A percentile compares a stretch with the other conserved stretches of the same genome.
phyloP scores from a whole-genome alignment of 2,329 filamentous ascomycete genomes.

The Graphilbum sp. region DNA sequence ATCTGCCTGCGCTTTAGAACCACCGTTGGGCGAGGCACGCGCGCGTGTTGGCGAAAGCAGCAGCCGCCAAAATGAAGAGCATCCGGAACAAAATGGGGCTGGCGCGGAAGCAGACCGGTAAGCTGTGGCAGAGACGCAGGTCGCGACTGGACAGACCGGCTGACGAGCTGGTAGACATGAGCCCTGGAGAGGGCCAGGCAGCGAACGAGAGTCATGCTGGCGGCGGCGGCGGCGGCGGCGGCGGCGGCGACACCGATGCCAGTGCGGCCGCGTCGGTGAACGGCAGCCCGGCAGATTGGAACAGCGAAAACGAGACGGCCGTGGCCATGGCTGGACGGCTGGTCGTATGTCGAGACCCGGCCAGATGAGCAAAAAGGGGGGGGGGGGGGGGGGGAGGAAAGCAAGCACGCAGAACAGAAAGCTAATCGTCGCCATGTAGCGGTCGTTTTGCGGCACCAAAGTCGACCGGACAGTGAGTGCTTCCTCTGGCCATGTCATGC shows the following conservation, averaged over 20 bases:
- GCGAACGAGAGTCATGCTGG: neutral
- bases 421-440: too few species aligned
- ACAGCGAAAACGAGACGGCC: slow-evolving; percentile 4
- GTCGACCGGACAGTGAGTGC: slow-evolving; percentile 5
- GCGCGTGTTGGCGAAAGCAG: too few species aligned
- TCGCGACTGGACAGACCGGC: neutral
- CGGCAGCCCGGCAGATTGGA: neutral
- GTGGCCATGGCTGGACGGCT: slow-evolving; percentile 6
- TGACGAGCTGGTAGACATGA: neutral
- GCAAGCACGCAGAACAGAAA: neutral
- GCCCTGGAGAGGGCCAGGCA: neutral
- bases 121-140: too few species aligned
- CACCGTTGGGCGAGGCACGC: too few species aligned
- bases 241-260: neutral
- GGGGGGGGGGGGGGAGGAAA: too few species aligned
- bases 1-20: too few species aligned
- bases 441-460: slow-evolving; percentile 6
- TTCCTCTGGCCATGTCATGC: neutral
- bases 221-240: neutral
- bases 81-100: slow-evolving; percentile 7
- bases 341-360: slow-evolving; percentile 2
- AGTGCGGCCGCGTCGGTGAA: neutral
- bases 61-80: slow-evolving; percentile 6
- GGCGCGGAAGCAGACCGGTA: slow-evolving; percentile 1
- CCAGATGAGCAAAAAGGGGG: too few species aligned